phyloP scores from a whole-genome alignment of 1,284 basidiomycete species.

The Rhodotorula sp. region DNA sequence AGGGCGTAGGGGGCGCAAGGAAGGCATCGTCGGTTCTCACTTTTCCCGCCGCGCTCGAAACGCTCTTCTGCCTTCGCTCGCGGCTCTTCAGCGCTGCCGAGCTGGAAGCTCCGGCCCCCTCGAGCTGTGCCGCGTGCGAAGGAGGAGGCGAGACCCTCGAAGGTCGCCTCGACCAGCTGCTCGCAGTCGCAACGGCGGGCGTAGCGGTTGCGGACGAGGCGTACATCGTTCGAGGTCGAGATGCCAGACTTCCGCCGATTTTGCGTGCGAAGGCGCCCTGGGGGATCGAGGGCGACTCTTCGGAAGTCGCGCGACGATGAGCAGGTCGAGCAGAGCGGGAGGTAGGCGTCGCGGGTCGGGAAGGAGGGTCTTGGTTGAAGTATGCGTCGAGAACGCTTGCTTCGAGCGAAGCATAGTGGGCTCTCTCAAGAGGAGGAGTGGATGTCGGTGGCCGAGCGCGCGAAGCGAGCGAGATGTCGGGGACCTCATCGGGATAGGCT shows the following conservation, averaged over 20 bases:
- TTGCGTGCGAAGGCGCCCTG: slow-evolving; percentile 13
- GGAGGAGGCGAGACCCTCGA: not conserved
- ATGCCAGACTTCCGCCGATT: not conserved
- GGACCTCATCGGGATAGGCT: not conserved
- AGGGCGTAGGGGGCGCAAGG: not conserved
- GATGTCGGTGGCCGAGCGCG: not conserved
- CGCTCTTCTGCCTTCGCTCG: not conserved
- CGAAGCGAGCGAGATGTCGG: not conserved
- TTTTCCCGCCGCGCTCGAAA: not conserved
- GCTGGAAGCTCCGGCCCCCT: not conserved
- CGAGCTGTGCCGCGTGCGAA: not conserved
- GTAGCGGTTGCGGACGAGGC: not conserved
- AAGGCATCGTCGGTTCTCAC: slow-evolving; percentile 10
- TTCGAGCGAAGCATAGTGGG: not conserved
- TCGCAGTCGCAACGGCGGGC: not conserved
- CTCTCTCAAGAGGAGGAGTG: no score
- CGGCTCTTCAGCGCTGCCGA: no score
- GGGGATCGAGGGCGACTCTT: slow-evolving; percentile 24
- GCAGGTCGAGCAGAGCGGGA: not conserved
- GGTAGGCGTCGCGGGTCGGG: not conserved
- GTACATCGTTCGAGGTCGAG: not conserved
- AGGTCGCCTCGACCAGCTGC: not conserved
- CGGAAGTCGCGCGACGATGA: slow-evolving; percentile 20
- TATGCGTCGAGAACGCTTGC: no score
- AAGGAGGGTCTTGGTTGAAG: not conserved